Conservation (phyloP, 2,329 filamentous ascomycete genomes). For the Fusarium sp. region DNA sequence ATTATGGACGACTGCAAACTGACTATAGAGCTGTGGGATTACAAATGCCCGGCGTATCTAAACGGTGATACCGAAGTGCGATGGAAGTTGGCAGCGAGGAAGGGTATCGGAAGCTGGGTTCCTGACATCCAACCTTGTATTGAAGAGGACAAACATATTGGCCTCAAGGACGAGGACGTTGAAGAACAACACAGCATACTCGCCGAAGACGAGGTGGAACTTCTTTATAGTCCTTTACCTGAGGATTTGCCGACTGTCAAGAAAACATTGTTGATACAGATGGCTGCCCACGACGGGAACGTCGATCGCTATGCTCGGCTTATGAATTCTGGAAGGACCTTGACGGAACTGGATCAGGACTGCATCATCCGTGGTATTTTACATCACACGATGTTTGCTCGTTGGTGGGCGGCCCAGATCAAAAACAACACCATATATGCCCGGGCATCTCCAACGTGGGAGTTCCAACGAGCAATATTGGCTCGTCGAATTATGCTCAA, state of each 20-base stretch:
- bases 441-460: neutral
- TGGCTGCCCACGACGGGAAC: conserved; percentile 17
- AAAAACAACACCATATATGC: neutral
- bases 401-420: conserved; percentile 19
- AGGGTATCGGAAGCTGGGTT: rapidly evolving
- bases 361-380: conserved; percentile 2
- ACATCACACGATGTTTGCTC: conserved; percentile 10
- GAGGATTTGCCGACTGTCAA: conserved; percentile 11
- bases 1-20: conserved; percentile 12
- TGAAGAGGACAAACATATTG: conserved; percentile 15
- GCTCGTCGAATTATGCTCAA: conserved; percentile 18
- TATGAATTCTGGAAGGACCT: neutral
- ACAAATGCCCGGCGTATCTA: neutral
- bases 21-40: neutral
- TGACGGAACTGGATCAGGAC: neutral
- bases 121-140: conserved; percentile 3
- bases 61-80: conserved; percentile 17
- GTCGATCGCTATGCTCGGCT: conserved; percentile 7
- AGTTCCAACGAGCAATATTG: conserved; percentile 2
- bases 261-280: conserved; percentile 3
- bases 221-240: conserved; percentile 1
- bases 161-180: neutral
- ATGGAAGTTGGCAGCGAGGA: neutral
- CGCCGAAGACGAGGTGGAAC: neutral
- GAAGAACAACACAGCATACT: neutral